Base-by-base conservation (phyloP, 2,329 filamentous ascomycete species). In the Bipolaris victoriae region DNA sequence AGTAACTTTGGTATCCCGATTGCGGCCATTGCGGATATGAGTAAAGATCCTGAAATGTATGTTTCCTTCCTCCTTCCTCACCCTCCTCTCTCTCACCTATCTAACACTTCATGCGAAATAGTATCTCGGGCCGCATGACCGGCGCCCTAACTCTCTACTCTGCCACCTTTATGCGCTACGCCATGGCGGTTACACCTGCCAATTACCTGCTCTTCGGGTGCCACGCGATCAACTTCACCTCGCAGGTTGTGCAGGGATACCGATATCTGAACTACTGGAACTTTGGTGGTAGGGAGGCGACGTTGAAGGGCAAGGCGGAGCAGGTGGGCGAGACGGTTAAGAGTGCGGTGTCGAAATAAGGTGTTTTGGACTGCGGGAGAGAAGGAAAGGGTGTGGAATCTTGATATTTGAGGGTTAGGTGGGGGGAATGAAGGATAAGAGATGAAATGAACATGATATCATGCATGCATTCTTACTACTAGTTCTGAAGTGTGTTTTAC, bases 141-240 rank as follows among this genome's bases (percentile, higher is more conserved):
- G 79, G 76, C 67, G 84, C 86, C 44, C 81, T 89, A 26, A 78
- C 81, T 64, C 72, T 85, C 73, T 89, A 89, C 80, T 84, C 83
- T 22, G 84, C 74, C 45, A 85, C 84, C 57, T 89, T 89, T 79
- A 87, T 87, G 85, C 86, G 86, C 73, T 89, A 88, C 78, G 78
- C 86, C 57, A 73, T 89, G 61, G 86, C 86, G 60, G 85, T 89
- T 55, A 79, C 79, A 15, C 86, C 86, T 39, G 81, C 80, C 69
- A 89, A 89, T 79, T 88, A 88, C 79, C 84, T 89, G 63, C 84
- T 89, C 54, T 88, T 89, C 75, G 86, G 83, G 63, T 88, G 86
- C 79, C 86, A 89, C 76, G 77, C 84, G 59, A 82, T 88, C 77
- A 89, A 89, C 78, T 88, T 86, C 76, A 77, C 76, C 63, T 84